Conservation (phyloP, 73 alveolate species). For the Paramecium primaurelia region DNA sequence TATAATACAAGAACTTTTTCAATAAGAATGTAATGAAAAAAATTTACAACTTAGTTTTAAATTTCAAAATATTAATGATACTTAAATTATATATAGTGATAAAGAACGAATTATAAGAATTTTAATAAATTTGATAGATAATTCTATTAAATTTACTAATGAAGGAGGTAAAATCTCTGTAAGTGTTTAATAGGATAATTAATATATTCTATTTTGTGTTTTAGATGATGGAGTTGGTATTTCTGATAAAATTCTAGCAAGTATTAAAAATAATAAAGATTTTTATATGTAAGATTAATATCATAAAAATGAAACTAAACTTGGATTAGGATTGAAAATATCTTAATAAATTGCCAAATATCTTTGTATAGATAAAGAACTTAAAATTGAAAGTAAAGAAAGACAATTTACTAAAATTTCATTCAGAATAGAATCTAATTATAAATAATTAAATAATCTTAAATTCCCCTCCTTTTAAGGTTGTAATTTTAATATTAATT, state of each 20-base stretch:
- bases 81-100: background rate
- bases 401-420: background rate
- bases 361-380: background rate
- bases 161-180: background rate
- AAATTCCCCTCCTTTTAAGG: background rate
- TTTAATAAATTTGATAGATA: background rate
- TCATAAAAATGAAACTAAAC: background rate
- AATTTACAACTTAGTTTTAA: background rate
- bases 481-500: background rate
- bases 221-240: slow-evolving; percentile 14
- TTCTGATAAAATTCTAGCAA: background rate
- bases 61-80: background rate
- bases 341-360: slow-evolving; percentile 18
- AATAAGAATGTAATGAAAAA: background rate
- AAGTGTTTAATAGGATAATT: background rate
- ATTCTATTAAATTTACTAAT: slow-evolving; percentile 26
- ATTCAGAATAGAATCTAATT: background rate
- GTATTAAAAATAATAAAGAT: background rate
- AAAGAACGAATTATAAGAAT: background rate
- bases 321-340: background rate
- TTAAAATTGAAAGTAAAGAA: slow-evolving; percentile 20
- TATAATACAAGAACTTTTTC: background rate
- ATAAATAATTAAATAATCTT: background rate
- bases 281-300: background rate
- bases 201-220: background rate